A percentile compares a stretch with the other conserved stretches of the same genome.
phyloP scores from a whole-genome alignment of 73 alveolate genomes.

The Blepharisma stoltei region DNA sequence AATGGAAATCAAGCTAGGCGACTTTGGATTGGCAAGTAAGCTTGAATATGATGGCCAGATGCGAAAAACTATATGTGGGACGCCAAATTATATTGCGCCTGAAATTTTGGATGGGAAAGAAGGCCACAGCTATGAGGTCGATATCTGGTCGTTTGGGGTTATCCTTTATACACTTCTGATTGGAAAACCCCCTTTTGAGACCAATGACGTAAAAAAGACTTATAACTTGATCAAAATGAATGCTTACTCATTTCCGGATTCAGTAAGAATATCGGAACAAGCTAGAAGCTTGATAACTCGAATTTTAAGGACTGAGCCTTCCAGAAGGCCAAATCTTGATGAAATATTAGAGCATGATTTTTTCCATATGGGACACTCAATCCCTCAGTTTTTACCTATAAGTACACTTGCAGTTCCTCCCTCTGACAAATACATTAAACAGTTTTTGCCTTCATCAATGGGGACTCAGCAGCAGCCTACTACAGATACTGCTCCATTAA shows the following conservation, averaged over 20 bases:
- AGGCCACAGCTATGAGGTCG: slow-evolving; percentile 90
- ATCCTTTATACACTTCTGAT: slow-evolving; percentile 72
- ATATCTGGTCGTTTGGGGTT: slow-evolving; percentile 86
- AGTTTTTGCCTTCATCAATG: slow-evolving; percentile 33
- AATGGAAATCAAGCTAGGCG: slow-evolving; percentile 75
- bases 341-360: slow-evolving; percentile 54
- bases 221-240: slow-evolving; percentile 66
- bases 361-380: slow-evolving; percentile 51
- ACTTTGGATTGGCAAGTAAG: slow-evolving; percentile 80
- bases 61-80: slow-evolving; percentile 82
- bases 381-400: slow-evolving; percentile 78
- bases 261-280: slow-evolving; percentile 52
- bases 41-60: slow-evolving; percentile 79
- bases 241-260: slow-evolving; percentile 74
- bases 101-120: slow-evolving; percentile 71
- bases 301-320: slow-evolving; percentile 70
- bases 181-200: slow-evolving; percentile 89
- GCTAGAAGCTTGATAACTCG: slow-evolving; percentile 64
- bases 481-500: neutral
- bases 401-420: slow-evolving; percentile 87
- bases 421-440: slow-evolving; percentile 45
- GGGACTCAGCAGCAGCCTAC: neutral
- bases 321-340: slow-evolving; percentile 55
- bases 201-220: slow-evolving; percentile 77
- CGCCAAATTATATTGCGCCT: slow-evolving; percentile 91